Evolutionary conservation across 257 asterid genomes (phyloP).

Genomic region (Phtheirospermum japonicum): DNA sequence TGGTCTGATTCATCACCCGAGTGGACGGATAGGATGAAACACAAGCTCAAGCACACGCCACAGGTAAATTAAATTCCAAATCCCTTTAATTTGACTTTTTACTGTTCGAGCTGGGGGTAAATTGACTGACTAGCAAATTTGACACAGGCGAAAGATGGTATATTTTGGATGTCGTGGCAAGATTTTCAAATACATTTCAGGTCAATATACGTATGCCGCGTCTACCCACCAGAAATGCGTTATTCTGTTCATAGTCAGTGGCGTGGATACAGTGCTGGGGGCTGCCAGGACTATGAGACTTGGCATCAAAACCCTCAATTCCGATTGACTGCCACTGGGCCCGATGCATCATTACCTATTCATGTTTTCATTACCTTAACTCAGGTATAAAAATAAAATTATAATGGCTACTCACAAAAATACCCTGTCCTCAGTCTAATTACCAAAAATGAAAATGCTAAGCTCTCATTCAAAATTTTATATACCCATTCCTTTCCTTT

Average conservation of each 20-base stretch:
- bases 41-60: slow-evolving; percentile 90
- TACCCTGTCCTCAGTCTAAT: background rate
- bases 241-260: slow-evolving; percentile 93
- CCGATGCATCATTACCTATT: slow-evolving; percentile 90
- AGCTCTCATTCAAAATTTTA: no score
- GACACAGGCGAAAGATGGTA: slow-evolving; percentile 89
- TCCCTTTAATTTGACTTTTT: slow-evolving; percentile 3
- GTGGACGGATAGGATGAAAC: slow-evolving; percentile 98
- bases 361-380: slow-evolving; percentile 94
- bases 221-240: slow-evolving; percentile 97
- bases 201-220: slow-evolving; percentile 96
- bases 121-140: background rate
- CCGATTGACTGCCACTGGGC: slow-evolving; percentile 78
- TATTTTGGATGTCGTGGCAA: slow-evolving; percentile 99
- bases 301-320: slow-evolving; percentile 99
- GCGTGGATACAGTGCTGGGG: slow-evolving; percentile 98
- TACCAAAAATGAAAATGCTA: no score
- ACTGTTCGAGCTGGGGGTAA: no score
- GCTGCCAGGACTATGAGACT: slow-evolving; percentile 98
- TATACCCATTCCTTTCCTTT: no score
- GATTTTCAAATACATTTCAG: slow-evolving; percentile 97
- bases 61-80: slow-evolving; percentile 47
- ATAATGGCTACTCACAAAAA: background rate
- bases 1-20: slow-evolving; percentile 98
- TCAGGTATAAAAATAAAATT: slow-evolving; percentile 48